Percentiles rank a stretch among this genome's conserved stretches.
phyloP scores from a whole-genome alignment of 495 filamentous ascomycete genomes.

The Penicillium paxilli region DNA sequence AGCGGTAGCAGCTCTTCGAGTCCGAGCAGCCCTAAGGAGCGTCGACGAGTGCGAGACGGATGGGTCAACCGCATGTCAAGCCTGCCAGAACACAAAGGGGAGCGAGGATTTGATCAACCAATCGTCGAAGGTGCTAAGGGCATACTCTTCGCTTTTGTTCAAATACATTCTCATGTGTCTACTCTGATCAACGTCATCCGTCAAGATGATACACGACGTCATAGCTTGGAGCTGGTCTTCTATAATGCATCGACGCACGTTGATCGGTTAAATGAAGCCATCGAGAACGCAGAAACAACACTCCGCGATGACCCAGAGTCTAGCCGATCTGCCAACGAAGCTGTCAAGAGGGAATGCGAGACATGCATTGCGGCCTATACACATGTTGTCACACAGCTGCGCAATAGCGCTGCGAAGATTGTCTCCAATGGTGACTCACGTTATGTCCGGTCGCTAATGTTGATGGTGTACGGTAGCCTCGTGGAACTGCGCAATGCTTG shows the following conservation, averaged over 20 bases:
- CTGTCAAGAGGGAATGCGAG: slow-evolving; percentile 64
- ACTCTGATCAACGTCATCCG: slow-evolving; percentile 70
- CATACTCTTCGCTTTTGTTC: slow-evolving; percentile 82
- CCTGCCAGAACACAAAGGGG: slow-evolving; percentile 76
- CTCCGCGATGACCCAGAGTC: slow-evolving; percentile 40
- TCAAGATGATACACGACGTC: slow-evolving; percentile 64
- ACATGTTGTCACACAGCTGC: slow-evolving; percentile 69
- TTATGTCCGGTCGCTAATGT: slow-evolving; percentile 77
- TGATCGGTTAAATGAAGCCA: slow-evolving; percentile 70
- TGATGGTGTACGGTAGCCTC: slow-evolving; percentile 77
- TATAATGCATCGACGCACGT: slow-evolving; percentile 75
- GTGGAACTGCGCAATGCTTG: slow-evolving; percentile 69
- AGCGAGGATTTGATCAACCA: slow-evolving; percentile 57
- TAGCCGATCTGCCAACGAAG: slow-evolving; percentile 46
- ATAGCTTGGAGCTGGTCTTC: slow-evolving; percentile 74
- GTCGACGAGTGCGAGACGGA: slow-evolving; percentile 47
- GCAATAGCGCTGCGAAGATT: slow-evolving; percentile 67
- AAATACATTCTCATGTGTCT: slow-evolving; percentile 74
- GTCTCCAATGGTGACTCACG: slow-evolving; percentile 72
- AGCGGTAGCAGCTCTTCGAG: slow-evolving; percentile 54
- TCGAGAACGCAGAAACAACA: slow-evolving; percentile 61
- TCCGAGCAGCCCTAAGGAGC: slow-evolving; percentile 57
- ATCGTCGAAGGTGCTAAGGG: slow-evolving; percentile 80
- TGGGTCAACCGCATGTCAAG: slow-evolving; percentile 79
- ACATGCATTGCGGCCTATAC: slow-evolving; percentile 76